Base-by-base conservation (phyloP, 352 stramenopile genomes). In the Pilasporangium apinafurcum region DNA sequence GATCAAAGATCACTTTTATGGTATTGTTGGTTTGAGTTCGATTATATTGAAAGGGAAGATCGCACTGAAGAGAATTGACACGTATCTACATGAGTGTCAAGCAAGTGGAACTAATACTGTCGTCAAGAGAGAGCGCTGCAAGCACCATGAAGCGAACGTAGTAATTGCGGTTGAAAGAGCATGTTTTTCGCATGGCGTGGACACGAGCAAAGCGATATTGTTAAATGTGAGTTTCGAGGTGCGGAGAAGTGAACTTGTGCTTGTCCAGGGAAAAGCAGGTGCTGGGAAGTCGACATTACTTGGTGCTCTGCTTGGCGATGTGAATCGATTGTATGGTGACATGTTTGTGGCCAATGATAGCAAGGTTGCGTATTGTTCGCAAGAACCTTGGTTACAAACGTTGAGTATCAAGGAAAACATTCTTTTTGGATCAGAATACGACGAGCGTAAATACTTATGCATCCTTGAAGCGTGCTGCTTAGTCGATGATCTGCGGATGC, bases 321-420 rank as follows among this genome's bases (percentile, higher is more conserved):
- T 42, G 8, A 28, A n/a, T 8, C 25, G n/a, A 3, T 12, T 56
- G 8, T 33, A 22, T n/a, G 32, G 60, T 21, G 5, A 33, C 4
- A 26, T 59, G 5, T 37, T 41, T 20, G 43, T 60, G 5, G n/a
- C 34, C 9, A 24, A 5, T 13, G 18, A 24, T 8, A 41, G 53
- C 34, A 10, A 9, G 0, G 16, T 65, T 3, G 53, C 49, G 17
- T 68, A 66, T 30, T 53, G 61, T 27, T 41, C 74, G 10, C 82
- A 95, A 58, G 62, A 74, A 16, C 64, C 82, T 12, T 95, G 77
- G 71, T 86, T 96, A 27, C 46, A 95, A 25, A 92, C 92, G 35
- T 24, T 54, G n/a, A 48, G 79, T 16, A 48, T 96, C 13, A 48
- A 63, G 12, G 76, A 93, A 14, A 96, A 96, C 54, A 95, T 96